Evolutionary conservation across 2,329 filamentous ascomycete genomes (phyloP).

Genomic region (Exserohilum rostratum): DNA sequence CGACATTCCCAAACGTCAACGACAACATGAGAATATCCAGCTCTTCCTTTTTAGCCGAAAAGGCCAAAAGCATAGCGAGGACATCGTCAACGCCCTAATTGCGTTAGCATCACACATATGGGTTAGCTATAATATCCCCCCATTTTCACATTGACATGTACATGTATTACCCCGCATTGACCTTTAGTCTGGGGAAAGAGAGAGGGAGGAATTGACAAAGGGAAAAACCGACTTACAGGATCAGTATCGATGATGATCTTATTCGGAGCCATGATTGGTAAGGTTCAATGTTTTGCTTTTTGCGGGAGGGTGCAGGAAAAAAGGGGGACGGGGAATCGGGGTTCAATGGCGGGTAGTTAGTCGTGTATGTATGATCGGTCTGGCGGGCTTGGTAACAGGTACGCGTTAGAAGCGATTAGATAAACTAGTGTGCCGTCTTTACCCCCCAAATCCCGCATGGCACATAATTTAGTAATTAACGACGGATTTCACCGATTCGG

Average conservation of each 20-base stretch:
- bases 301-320: too few relatives aligned
- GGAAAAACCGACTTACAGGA: conserved; percentile 65
- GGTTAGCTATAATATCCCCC: too few relatives aligned
- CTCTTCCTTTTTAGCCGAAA: conserved; percentile 81
- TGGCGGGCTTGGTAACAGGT: not conserved
- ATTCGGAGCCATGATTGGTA: conserved; percentile 46
- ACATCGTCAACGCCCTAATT: conserved; percentile 86
- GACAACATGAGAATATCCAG: conserved; percentile 85
- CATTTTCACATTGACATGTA: not conserved
- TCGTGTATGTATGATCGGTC: not conserved
- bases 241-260: conserved; percentile 96
- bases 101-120: too few relatives aligned
- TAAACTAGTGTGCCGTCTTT: conserved; percentile 19
- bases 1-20: conserved; percentile 92
- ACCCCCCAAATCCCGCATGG: conserved; percentile 19
- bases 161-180: conserved; percentile 17
- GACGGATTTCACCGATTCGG: conserved; percentile 25
- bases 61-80: conserved; percentile 83
- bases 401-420: conserved; percentile 27
- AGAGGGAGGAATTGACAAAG: too few relatives aligned
- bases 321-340: too few relatives aligned
- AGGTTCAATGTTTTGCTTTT: too few relatives aligned
- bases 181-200: too few relatives aligned
- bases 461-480: conserved; percentile 14
- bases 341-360: too few relatives aligned